A percentile compares a stretch with the other conserved stretches of the same genome.
phyloP scores from a whole-genome alignment of 805 yeast species.

The Candida adriatica region DNA sequence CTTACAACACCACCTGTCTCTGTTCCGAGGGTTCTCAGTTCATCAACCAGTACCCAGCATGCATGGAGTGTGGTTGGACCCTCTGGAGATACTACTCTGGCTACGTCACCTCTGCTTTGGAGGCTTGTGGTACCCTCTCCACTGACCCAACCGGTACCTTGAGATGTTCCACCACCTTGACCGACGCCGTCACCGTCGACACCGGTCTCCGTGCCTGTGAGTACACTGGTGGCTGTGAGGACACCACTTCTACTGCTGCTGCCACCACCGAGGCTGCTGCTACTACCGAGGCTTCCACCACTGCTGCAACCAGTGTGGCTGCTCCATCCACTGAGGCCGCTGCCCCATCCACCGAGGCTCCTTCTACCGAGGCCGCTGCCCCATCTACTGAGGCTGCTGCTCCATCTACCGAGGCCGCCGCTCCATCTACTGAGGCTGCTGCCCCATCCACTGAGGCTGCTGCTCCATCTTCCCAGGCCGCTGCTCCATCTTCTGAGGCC shows the following conservation, averaged over 20 bases:
- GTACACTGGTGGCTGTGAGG: constrained; percentile 30
- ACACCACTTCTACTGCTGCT: constrained; percentile 8
- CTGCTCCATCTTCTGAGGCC: constrained; percentile 19
- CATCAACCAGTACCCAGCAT: constrained; percentile 17
- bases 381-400: constrained; percentile 7
- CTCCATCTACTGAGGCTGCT: constrained; percentile 12
- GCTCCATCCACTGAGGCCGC: constrained; percentile 1
- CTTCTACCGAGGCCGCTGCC: constrained; percentile 1
- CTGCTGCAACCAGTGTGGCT: constrained; percentile 14
- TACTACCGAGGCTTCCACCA: constrained; percentile 12
- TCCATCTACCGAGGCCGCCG: constrained; percentile 4
- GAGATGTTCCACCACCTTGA: constrained; percentile 19
- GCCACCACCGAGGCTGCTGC: constrained; percentile 7
- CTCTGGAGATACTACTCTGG: constrained; percentile 26
- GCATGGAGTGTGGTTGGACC: constrained; percentile 33
- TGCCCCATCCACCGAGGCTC: constrained; percentile 1
- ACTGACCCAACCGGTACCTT: constrained; percentile 29
- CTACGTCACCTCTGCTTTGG: constrained; percentile 23
- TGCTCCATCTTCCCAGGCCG: constrained; percentile 22
- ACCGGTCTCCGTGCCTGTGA: constrained; percentile 23
- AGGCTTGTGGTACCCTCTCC: constrained; percentile 20
- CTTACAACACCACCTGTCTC: constrained; percentile 18
- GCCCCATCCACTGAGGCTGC: constrained; percentile 25
- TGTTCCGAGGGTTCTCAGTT: constrained; percentile 20
- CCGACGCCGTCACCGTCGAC: constrained; percentile 12